Evolutionary conservation across 2,329 filamentous ascomycete genomes (phyloP), one percentile per base, ranked within the genome.

Genomic region (Ambrosiella beaveri): DNA sequence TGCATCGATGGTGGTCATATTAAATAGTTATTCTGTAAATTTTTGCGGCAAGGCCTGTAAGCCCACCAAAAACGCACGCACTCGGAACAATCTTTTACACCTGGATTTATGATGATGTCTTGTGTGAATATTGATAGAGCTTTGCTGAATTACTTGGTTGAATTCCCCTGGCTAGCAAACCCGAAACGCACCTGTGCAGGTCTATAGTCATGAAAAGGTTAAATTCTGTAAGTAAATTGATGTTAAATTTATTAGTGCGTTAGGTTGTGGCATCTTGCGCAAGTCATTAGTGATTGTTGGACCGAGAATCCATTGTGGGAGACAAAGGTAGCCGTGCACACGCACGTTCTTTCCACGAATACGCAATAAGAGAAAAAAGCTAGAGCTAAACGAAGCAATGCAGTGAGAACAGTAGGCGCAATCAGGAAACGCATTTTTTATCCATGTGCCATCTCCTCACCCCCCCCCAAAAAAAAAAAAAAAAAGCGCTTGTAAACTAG

Each of bases 161-260:
- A 41, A 54, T 40, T 36, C 57, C 49, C 54, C 50, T 58, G 40
- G 50, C 37, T 54, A 41, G 15, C 6, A 47, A 47, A 47, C 57
- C 50, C 50, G 57, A 58, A 58, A 58, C 57, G 50, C 40, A 58
- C 19, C 44, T 47, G n/a, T n/a, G 44, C n/a, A 47, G 44, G 44
- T 12, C 44, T 47, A 47, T 15, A 47, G 13, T 47, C 15, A 47
- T 47, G 2, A 17, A 8, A 8, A 17, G 44, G n/a, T 47, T 15
- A 47, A 47, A 15, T 17, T 47, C 44, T 47, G 40, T 41, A 41
- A 6, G 40, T 41, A 11, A 41, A n/a, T 41, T 41, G 4, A 47
- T 47, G 44, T 47, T 7, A 11, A 41, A 12, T 47, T 47, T 17
- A 15, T 13, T 12, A 47, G 7, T 47, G 44, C 44, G n/a, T 47